Conservation (phyloP, 768 basidiomycete species). For the Lyophyllum shimeji region DNA sequence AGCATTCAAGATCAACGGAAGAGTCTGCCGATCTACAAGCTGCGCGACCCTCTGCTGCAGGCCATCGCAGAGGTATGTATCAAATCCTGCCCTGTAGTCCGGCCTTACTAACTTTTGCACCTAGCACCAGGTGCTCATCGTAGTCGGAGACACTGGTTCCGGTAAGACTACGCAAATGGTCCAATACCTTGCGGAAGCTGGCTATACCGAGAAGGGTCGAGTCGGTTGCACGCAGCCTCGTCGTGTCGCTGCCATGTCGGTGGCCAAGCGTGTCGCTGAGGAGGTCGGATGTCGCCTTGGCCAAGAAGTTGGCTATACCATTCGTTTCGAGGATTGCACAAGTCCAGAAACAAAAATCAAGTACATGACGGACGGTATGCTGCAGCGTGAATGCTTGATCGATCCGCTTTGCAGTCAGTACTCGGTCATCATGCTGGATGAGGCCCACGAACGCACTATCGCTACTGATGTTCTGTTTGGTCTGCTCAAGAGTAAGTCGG, state of each 20-base stretch:
- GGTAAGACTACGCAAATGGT: slow-evolving; percentile 99
- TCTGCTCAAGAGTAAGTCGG: slow-evolving; percentile 77
- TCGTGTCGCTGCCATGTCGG: slow-evolving; percentile 99
- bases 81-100: slow-evolving; percentile 7
- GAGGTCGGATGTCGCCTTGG: slow-evolving; percentile 98
- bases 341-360: slow-evolving; percentile 99
- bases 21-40: slow-evolving; percentile 92
- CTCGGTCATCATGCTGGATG: slow-evolving; percentile 96
- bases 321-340: slow-evolving; percentile 99
- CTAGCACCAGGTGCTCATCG: slow-evolving; percentile 95
- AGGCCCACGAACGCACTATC: slow-evolving; percentile 98
- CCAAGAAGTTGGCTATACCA: slow-evolving; percentile 97
- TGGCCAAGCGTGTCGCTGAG: slow-evolving; percentile 97
- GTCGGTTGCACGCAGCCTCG: slow-evolving; percentile 99
- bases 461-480: slow-evolving; percentile 99
- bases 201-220: slow-evolving; percentile 85
- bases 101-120: slow-evolving; percentile 14
- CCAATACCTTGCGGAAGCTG: slow-evolving; percentile 94
- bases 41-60: slow-evolving; percentile 84
- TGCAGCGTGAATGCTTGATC: slow-evolving; percentile 94
- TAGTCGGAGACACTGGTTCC: slow-evolving; percentile 97
- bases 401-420: slow-evolving; percentile 93
- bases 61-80: slow-evolving; percentile 82
- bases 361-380: slow-evolving; percentile 99
- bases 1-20: slow-evolving; percentile 94